Conservation (phyloP, 202 grass and related monocot species). For the Miscanthus sacchariflorus region DNA sequence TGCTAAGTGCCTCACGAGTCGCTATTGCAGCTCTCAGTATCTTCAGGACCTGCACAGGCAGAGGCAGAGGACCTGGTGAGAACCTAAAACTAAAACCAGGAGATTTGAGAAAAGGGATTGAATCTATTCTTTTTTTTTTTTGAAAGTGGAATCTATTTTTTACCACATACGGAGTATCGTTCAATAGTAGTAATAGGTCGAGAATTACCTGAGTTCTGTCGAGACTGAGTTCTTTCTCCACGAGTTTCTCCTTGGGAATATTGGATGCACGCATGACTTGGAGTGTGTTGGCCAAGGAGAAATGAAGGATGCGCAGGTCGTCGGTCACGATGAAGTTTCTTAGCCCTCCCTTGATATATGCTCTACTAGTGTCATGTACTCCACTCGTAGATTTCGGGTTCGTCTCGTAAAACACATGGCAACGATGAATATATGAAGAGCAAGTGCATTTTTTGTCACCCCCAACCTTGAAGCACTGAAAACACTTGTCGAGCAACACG, state of each 20-base stretch:
- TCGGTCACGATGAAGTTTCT: slow-evolving; percentile 5
- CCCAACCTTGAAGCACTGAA: not conserved
- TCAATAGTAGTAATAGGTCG: not conserved
- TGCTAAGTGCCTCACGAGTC: too few species aligned
- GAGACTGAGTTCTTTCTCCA: not conserved
- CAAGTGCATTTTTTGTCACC: not conserved
- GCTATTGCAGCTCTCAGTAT: too few species aligned
- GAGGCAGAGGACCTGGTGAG: not conserved
- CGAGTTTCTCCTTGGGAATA: slow-evolving; percentile 28
- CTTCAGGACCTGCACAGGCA: too few species aligned
- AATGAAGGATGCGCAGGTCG: not conserved
- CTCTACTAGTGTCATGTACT: not conserved
- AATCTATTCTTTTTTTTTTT: too few species aligned
- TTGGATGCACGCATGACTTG: slow-evolving; percentile 1
- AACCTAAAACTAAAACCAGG: not conserved
- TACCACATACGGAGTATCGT: too few species aligned
- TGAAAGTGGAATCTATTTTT: too few species aligned
- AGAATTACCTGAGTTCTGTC: not conserved
- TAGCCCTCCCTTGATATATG: not conserved
- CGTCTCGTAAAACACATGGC: not conserved
- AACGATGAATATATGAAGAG: too few species aligned
- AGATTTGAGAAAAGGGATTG: too few species aligned
- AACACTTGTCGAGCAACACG: not conserved
- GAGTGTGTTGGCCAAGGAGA: slow-evolving; percentile 6
- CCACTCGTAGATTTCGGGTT: not conserved